phyloP scores from a whole-genome alignment of 2,329 filamentous ascomycete species.

The Aspergillus texensis region DNA sequence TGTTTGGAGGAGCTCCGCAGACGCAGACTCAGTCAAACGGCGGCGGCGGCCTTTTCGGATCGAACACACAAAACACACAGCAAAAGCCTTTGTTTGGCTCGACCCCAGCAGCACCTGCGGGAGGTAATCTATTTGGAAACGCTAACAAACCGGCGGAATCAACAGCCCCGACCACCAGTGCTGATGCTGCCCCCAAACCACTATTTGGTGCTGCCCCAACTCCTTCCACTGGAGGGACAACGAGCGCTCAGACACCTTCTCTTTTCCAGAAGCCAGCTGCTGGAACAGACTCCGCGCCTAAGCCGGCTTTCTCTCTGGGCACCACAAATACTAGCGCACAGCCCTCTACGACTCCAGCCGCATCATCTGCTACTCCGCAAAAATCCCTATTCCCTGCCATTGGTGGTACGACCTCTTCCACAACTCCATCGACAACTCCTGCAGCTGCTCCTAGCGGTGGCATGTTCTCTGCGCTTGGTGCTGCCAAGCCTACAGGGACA shows the following conservation, averaged over 20 bases:
- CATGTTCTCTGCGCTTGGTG: conserved; percentile 33
- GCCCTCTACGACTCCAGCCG: conserved; percentile 27
- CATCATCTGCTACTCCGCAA: conserved; percentile 37
- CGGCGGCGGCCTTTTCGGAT: conserved; percentile 33
- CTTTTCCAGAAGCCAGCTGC: conserved; percentile 33
- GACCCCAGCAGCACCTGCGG: conserved; percentile 21
- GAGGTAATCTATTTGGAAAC: conserved; percentile 20
- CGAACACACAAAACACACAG: conserved; percentile 25
- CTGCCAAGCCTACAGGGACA: conserved; percentile 32
- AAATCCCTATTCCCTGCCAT: conserved; percentile 37
- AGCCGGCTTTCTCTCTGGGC: conserved; percentile 31
- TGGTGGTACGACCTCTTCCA: conserved; percentile 33
- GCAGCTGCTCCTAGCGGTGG: conserved; percentile 31
- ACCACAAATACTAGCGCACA: conserved; percentile 21
- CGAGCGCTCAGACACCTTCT: conserved; percentile 27
- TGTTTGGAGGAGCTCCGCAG: conserved; percentile 19
- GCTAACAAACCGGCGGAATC: conserved; percentile 34
- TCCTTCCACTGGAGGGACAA: conserved; percentile 19
- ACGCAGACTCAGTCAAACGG: conserved; percentile 27
- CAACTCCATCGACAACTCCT: conserved; percentile 35
- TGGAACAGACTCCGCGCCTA: conserved; percentile 27
- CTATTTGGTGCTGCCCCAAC: conserved; percentile 29
- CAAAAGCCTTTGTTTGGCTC: conserved; percentile 34
- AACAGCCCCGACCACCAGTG: conserved; percentile 26
- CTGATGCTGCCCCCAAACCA: conserved; percentile 31